Conservation (phyloP, 1,139 yeast species). For the Diutina catenulata region DNA sequence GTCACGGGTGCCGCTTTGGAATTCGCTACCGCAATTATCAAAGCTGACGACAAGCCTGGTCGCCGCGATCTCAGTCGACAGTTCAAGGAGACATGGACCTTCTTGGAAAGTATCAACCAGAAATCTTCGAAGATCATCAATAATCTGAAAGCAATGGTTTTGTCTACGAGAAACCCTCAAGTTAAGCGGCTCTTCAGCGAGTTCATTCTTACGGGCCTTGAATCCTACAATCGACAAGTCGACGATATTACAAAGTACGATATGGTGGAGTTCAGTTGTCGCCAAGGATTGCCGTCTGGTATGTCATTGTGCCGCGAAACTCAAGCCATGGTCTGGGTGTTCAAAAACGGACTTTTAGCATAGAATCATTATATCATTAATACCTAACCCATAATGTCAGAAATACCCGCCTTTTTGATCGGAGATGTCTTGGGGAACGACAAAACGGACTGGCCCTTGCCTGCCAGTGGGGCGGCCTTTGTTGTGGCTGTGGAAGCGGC, state of each 20-base stretch:
- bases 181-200: background rate
- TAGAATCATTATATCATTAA: no score
- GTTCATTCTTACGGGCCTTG: background rate
- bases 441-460: conserved; percentile 10
- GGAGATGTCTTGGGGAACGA: conserved; percentile 10
- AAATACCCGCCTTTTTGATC: conserved; percentile 23
- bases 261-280: background rate
- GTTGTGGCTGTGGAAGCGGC: no score
- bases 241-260: background rate
- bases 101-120: background rate
- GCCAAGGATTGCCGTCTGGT: background rate
- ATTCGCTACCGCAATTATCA: background rate
- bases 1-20: background rate
- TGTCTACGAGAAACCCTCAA: background rate
- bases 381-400: conserved; percentile 21
- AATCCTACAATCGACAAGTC: background rate
- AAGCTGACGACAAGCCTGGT: background rate
- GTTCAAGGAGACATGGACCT: background rate
- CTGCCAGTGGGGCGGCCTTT: conserved; percentile 8
- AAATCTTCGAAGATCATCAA: no score
- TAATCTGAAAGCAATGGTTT: no score
- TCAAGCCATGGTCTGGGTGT: background rate
- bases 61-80: background rate
- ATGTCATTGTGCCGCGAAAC: background rate
- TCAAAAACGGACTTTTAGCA: background rate